Percentiles rank a stretch among this genome's conserved stretches.
phyloP scores from a whole-genome alignment of 78 protist genomes.

The Pelomyxa schiedti region DNA sequence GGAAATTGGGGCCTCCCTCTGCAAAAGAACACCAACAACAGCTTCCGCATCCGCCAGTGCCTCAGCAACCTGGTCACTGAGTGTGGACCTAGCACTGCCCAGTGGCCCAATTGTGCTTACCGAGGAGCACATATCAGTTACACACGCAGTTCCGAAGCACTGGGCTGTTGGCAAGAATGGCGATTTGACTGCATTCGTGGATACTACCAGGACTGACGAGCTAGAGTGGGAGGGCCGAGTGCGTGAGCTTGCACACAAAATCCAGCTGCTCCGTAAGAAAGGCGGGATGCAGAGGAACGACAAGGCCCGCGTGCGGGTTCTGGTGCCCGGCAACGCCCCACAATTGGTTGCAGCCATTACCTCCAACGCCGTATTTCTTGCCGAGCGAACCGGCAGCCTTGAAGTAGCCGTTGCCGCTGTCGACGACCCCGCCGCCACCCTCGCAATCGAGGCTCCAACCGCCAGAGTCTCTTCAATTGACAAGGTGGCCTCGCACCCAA shows the following conservation, averaged over 20 bases:
- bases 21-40: too few species aligned
- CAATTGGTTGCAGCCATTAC: not conserved
- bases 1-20: not conserved
- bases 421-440: conserved; percentile 1
- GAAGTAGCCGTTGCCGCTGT: not conserved
- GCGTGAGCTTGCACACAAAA: not conserved
- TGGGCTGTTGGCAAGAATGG: not conserved
- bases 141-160: not conserved
- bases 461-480: too few species aligned
- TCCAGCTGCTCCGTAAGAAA: conserved; percentile 1
- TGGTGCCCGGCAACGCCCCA: not conserved
- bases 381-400: not conserved
- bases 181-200: not conserved
- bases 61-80: not conserved
- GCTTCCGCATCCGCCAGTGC: not conserved
- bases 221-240: not conserved
- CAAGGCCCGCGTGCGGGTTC: not conserved
- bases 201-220: not conserved
- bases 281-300: not conserved
- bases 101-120: not conserved
- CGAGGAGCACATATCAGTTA: not conserved
- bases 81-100: not conserved
- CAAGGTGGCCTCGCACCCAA: too few species aligned
- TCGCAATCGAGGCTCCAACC: too few species aligned
- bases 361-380: not conserved